These are phyloP conservation scores for Solanum rostratum DNA, from an alignment of 257 asterid genomes.

Conservation along the genomic window DNA sequence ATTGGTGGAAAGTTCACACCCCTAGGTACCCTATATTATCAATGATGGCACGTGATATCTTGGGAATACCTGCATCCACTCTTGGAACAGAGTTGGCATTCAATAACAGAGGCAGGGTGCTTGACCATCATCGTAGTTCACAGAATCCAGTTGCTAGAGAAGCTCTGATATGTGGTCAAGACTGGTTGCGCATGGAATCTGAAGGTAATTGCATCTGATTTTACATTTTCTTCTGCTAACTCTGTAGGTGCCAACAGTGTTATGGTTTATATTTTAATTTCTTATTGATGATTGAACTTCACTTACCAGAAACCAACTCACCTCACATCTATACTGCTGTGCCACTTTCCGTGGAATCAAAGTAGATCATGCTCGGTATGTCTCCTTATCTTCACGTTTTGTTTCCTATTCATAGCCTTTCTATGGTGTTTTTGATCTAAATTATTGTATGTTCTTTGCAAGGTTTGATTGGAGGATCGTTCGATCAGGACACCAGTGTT, in stretches of 20 bases:
- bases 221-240: neutral
- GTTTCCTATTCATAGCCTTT: neutral
- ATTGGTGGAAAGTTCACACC: constrained; percentile 99
- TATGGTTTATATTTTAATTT: neutral
- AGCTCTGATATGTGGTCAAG: constrained; percentile 90
- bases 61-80: constrained; percentile 72
- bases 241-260: neutral
- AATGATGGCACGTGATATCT: constrained; percentile 87
- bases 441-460: constrained; percentile 5
- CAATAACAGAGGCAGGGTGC: constrained; percentile 56
- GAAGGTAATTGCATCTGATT: constrained; percentile 38
- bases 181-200: constrained; percentile 68
- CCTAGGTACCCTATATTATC: constrained; percentile 95
- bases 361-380: constrained; percentile 27
- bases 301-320: constrained; percentile 21
- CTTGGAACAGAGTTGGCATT: constrained; percentile 62
- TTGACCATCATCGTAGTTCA: constrained; percentile 46
- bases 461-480: constrained; percentile 23
- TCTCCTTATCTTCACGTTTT: neutral
- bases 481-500: constrained; percentile 5
- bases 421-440: constrained; percentile 4
- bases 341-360: constrained; percentile 40
- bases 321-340: constrained; percentile 31
- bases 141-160: constrained; percentile 68
- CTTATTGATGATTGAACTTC: neutral